These are phyloP conservation scores for Yarrowia keelungensis DNA, from an alignment of 805 yeast species.

Conservation along the genomic window DNA sequence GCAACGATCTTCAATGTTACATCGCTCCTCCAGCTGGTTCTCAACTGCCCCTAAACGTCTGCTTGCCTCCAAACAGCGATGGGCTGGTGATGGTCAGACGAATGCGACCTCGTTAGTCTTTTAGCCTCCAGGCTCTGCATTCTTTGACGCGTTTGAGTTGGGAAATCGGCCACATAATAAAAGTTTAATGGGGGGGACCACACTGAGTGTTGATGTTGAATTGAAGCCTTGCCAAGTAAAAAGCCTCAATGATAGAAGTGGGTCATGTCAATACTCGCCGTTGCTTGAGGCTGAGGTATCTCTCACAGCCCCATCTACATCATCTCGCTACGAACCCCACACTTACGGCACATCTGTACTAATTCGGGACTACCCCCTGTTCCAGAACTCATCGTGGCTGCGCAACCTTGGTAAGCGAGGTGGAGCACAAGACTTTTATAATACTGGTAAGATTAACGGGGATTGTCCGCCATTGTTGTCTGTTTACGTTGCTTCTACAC, in stretches of 20 bases:
- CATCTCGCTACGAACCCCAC: no score
- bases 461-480: no score
- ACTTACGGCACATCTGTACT: not conserved
- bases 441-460: no score
- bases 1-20: no score
- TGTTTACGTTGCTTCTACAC: not conserved
- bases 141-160: constrained; percentile 20
- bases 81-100: constrained; percentile 24
- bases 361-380: constrained; percentile 3
- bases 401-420: not conserved
- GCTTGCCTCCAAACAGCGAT: constrained; percentile 13
- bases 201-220: no score
- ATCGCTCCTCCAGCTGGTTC: no score
- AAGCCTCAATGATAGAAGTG: no score
- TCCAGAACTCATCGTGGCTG: constrained; percentile 6
- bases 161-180: constrained; percentile 3
- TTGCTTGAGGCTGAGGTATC: no score
- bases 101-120: not conserved
- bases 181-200: not conserved
- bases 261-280: no score
- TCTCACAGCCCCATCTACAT: no score
- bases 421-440: not conserved
- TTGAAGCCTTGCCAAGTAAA: no score
- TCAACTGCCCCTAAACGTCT: no score
- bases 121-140: not conserved